phyloP scores from a whole-genome alignment of 148 eudicot genomes.

The Heliamphora exappendiculata region DNA sequence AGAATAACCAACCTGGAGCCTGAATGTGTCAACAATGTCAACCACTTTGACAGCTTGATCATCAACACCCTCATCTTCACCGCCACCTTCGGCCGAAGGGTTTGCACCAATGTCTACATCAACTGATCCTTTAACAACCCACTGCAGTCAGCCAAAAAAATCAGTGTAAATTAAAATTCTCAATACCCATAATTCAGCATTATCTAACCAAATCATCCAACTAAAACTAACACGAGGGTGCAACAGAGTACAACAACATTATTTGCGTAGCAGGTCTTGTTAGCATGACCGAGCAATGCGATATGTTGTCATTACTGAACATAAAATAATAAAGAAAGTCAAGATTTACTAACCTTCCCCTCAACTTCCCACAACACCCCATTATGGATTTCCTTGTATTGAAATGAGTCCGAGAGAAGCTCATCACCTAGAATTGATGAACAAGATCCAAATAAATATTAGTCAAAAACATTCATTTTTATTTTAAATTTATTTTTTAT shows the following conservation, averaged over 20 bases:
- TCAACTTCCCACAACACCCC: slow-evolving; percentile 93
- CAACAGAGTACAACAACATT: not conserved
- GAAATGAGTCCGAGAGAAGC: slow-evolving; percentile 78
- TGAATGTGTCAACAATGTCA: slow-evolving; percentile 22
- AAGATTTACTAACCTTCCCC: slow-evolving; percentile 56
- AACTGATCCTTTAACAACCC: slow-evolving; percentile 70
- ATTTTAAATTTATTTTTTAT: not conserved
- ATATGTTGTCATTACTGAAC: not conserved
- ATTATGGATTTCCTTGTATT: slow-evolving; percentile 60
- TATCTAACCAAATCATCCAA: not conserved
- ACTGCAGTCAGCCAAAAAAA: slow-evolving; percentile 31
- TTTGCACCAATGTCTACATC: slow-evolving; percentile 86
- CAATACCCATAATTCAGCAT: not conserved
- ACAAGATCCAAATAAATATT: not conserved
- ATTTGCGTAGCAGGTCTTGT: not conserved
- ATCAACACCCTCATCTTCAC: slow-evolving; percentile 64
- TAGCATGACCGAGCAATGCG: not conserved
- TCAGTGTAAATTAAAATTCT: not conserved
- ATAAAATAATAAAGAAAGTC: no score
- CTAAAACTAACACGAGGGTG: not conserved
- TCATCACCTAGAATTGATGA: slow-evolving; percentile 64
- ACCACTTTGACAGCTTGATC: slow-evolving; percentile 52
- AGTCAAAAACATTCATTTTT: not conserved
- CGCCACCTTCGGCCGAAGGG: slow-evolving; percentile 94
- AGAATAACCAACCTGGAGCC: slow-evolving; percentile 11